Evolutionary conservation across 768 basidiomycete species (phyloP).

Genomic region (Udeniomyces megalosporus): DNA sequence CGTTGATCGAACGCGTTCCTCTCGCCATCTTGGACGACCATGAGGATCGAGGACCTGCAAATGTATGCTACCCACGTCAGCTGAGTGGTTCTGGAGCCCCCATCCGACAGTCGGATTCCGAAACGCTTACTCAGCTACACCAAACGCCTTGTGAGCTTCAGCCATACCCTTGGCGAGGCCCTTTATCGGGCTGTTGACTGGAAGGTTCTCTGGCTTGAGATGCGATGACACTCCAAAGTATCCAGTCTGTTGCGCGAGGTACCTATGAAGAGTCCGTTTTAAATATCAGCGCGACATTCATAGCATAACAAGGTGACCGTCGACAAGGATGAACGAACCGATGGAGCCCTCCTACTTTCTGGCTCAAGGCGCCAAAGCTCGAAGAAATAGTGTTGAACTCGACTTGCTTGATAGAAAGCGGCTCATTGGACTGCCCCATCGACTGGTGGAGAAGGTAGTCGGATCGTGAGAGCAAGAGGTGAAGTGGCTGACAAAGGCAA

Average conservation of each 20-base stretch:
- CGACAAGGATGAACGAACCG: slow-evolving; percentile 36
- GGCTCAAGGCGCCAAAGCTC: slow-evolving; percentile 62
- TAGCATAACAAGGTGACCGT: neutral
- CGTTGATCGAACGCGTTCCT: slow-evolving; percentile 91
- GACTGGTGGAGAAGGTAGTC: slow-evolving; percentile 73
- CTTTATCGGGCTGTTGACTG: slow-evolving; percentile 51
- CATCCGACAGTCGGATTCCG: neutral
- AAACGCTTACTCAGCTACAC: slow-evolving; percentile 35
- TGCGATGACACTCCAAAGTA: slow-evolving; percentile 41
- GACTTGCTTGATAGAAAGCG: slow-evolving; percentile 62
- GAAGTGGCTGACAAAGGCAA: slow-evolving; percentile 67
- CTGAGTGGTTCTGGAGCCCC: neutral
- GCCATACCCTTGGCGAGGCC: slow-evolving; percentile 62
- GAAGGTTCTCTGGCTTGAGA: slow-evolving; percentile 41
- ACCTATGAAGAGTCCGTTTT: slow-evolving; percentile 34
- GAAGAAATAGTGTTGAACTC: slow-evolving; percentile 96
- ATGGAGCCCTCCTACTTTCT: slow-evolving; percentile 49
- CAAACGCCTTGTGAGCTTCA: slow-evolving; percentile 53
- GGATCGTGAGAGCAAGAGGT: slow-evolving; percentile 81
- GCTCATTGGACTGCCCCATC: neutral
- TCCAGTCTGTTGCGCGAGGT: slow-evolving; percentile 46
- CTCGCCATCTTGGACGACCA: slow-evolving; percentile 78
- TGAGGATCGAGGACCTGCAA: slow-evolving; percentile 38
- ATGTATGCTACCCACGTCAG: too few relatives aligned
- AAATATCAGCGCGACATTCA: neutral